Evolutionary conservation across 2,329 filamentous ascomycete genomes (phyloP).

Genomic region (Diaporthe capsici): DNA sequence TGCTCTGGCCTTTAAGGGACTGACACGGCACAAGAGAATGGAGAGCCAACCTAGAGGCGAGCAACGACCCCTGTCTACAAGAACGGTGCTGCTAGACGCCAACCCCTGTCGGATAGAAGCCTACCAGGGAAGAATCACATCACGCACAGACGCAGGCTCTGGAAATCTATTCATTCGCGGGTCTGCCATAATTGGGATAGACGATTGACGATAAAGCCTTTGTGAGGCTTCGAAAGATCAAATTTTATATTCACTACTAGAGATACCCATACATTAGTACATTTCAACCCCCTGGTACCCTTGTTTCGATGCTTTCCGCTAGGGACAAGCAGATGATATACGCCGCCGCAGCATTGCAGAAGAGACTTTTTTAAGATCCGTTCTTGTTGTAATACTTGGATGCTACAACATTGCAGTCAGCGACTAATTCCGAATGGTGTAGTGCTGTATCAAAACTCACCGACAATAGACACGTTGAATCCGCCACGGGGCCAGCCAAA

Average conservation of each 20-base stretch:
- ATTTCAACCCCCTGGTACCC: neutral
- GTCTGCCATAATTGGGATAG: no score
- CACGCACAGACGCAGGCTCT: no score
- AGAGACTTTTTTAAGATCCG: neutral
- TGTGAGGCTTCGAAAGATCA: neutral
- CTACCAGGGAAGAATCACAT: neutral
- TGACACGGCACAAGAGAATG: no score
- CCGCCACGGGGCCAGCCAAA: neutral
- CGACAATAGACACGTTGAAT: neutral
- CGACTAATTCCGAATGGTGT: no score
- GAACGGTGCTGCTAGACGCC: neutral
- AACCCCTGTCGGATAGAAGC: neutral
- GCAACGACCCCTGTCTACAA: neutral
- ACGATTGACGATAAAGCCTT: neutral
- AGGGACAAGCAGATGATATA: neutral
- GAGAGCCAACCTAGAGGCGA: neutral
- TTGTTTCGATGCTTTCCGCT: neutral
- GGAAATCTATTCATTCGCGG: neutral
- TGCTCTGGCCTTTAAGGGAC: neutral
- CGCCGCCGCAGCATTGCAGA: neutral
- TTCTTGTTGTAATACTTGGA: slow-evolving; percentile 26
- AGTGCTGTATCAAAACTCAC: neutral
- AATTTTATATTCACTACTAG: neutral
- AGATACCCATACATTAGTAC: slow-evolving; percentile 17
- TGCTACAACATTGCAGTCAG: neutral